Base-by-base conservation (phyloP, 1,139 yeast species). In the Geotrichum australiense region DNA sequence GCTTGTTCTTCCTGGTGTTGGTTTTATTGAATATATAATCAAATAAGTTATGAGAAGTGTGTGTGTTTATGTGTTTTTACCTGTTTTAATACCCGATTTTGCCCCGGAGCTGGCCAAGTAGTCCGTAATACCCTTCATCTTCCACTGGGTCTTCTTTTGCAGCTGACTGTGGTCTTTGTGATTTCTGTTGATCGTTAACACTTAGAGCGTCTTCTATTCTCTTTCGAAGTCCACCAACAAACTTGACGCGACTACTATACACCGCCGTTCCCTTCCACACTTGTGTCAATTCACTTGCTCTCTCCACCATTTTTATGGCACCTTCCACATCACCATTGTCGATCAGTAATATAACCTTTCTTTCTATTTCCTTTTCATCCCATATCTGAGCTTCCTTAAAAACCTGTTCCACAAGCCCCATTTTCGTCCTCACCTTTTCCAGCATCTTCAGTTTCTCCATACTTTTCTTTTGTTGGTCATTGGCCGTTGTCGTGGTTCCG, bases 221-320 rank as follows among this genome's bases (percentile, higher is more conserved):
- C 39, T 54, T 55, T 21, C 55, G 45, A 33, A 58, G 48, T 4
- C 49, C 46, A 6, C 50, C 46, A 4, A 57, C 43, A 32, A 56
- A 57, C 45, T 51, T 51, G 20, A 43, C 42, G 19, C 53, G 46
- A 6, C 47, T 20, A 1, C 45, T 36, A 35, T 57, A 54, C 11
- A 45, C 43, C 10, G 49, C 35, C 1, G 64, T 59, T 11, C 62
- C 62, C 32, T 57, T 54, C 63, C 63, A 59, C 14, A 59, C 50
- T 25, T 48, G 51, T 16, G 49, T 45, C n/a, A 59, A 44, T 15
- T 51, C 51, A 2, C 46, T 47, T 1, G 52, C 46, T 2, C 49
- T 41, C 22, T 51, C 56, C 8, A 59, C 45, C 23, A 35, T 44
- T n/a, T 40, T 45, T 20, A 47, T 39, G 2, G 62, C 63, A 3